phyloP scores from a whole-genome alignment of 495 filamentous ascomycete species.

The Penicillium lividum region DNA sequence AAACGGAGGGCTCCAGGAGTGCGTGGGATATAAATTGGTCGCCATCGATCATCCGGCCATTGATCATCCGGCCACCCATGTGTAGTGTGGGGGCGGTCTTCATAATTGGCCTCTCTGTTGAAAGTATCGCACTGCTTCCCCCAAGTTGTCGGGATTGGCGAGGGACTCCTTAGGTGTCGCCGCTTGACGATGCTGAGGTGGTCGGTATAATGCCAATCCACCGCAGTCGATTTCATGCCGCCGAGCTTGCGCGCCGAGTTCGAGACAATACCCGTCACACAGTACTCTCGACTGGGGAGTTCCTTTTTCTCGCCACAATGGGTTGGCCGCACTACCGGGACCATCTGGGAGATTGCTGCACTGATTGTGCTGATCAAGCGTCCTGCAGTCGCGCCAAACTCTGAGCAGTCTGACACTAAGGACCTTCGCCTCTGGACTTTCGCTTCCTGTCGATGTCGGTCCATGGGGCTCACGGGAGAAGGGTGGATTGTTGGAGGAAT shows the following conservation, averaged over 20 bases:
- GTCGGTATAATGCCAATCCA: background rate
- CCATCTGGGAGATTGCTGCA: too few species aligned
- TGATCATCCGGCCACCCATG: constrained; percentile 1
- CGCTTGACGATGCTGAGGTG: background rate
- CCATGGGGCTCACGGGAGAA: background rate
- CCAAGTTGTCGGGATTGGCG: background rate
- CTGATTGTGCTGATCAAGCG: too few species aligned
- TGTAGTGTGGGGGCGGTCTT: background rate
- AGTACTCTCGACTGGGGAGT: constrained; percentile 1
- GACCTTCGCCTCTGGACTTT: background rate
- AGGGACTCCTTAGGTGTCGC: background rate
- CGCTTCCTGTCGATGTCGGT: background rate
- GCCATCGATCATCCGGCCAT: background rate
- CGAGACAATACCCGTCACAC: constrained; percentile 4
- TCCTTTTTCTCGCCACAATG: background rate
- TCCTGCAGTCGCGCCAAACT: background rate
- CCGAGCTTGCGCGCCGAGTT: background rate
- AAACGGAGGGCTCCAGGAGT: background rate
- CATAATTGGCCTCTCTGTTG: background rate
- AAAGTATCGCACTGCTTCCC: background rate
- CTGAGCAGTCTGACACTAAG: constrained; percentile 4
- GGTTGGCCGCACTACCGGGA: too few species aligned
- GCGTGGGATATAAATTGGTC: background rate
- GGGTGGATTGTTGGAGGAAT: background rate
- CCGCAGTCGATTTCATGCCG: background rate